Conservation (phyloP, 192 early-diverging fungal genomes). For the Coemansia nantahalensis region DNA sequence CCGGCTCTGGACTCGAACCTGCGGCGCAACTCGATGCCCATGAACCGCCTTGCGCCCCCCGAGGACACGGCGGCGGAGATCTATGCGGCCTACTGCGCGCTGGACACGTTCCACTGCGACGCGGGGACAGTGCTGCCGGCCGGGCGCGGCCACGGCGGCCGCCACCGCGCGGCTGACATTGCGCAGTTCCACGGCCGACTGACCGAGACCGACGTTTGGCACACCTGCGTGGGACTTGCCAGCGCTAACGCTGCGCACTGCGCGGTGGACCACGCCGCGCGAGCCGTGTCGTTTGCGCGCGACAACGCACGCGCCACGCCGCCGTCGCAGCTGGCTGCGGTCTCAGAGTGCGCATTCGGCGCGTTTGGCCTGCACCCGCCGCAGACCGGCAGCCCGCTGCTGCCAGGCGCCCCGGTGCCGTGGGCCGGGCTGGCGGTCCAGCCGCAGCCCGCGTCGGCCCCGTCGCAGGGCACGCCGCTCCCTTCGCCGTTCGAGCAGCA, state of each 20-base stretch:
- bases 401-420: slow-evolving; percentile 3
- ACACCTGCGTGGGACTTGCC: slow-evolving; percentile 16
- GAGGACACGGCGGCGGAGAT: slow-evolving; percentile 16
- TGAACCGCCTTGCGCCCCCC: slow-evolving; percentile 8
- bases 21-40: slow-evolving; percentile 44
- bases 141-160: slow-evolving; percentile 6
- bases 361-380: slow-evolving; percentile 22
- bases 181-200: slow-evolving; percentile 38
- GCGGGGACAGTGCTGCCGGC: neutral
- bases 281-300: slow-evolving; percentile 27
- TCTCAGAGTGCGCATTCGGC: slow-evolving; percentile 32
- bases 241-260: slow-evolving; percentile 14
- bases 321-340: slow-evolving; percentile 18
- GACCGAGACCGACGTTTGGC: slow-evolving; percentile 27
- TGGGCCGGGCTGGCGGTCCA: slow-evolving; percentile 7
- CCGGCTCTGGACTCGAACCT: slow-evolving; percentile 12
- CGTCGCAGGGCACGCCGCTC: neutral
- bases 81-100: slow-evolving; percentile 31
- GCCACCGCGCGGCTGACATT: slow-evolving; percentile 29
- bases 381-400: slow-evolving; percentile 5
- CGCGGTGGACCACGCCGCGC: slow-evolving; percentile 18
- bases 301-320: neutral
- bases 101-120: slow-evolving; percentile 38
- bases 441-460: neutral
- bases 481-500: slow-evolving; percentile 12